Evolutionary conservation across 1,284 basidiomycete species (phyloP).

Genomic region (Melanopsichium pennsylvanicum): DNA sequence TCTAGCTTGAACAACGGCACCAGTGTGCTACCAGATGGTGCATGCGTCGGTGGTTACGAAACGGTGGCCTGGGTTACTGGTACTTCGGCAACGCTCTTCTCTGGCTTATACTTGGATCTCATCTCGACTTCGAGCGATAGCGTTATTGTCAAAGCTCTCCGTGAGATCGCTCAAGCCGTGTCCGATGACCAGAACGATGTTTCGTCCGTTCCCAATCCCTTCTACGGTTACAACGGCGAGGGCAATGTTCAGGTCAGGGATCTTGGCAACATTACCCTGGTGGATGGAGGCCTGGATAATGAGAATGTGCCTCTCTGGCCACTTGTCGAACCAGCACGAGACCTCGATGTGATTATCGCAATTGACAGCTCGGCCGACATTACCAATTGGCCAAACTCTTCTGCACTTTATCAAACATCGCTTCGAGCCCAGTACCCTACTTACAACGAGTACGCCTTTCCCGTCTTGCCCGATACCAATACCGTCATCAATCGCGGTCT

Average conservation of each 20-base stretch:
- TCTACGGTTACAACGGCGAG: conserved; percentile 64
- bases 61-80: conserved; percentile 58
- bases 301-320: conserved; percentile 75
- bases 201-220: conserved; percentile 67
- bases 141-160: conserved; percentile 35
- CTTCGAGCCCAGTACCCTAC: conserved; percentile 28
- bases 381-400: conserved; percentile 74
- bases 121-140: conserved; percentile 40
- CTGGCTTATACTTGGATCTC: conserved; percentile 60
- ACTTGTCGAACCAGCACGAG: conserved; percentile 73
- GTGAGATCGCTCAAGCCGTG: conserved; percentile 46
- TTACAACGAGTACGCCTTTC: conserved; percentile 65
- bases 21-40: conserved; percentile 19
- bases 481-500: conserved; percentile 74
- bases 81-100: conserved; percentile 66
- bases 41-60: conserved; percentile 56
- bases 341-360: conserved; percentile 75
- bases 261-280: conserved; percentile 55
- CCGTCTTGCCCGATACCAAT: conserved; percentile 67
- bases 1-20: conserved; percentile 49
- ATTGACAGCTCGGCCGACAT: conserved; percentile 73
- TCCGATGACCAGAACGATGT: conserved; percentile 67
- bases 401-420: conserved; percentile 66
- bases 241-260: conserved; percentile 33
- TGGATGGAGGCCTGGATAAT: conserved; percentile 59